These are phyloP conservation scores for Wickerhamomyces sp. DNA, from an alignment of 1,139 yeast species.

Conservation along the genomic window DNA sequence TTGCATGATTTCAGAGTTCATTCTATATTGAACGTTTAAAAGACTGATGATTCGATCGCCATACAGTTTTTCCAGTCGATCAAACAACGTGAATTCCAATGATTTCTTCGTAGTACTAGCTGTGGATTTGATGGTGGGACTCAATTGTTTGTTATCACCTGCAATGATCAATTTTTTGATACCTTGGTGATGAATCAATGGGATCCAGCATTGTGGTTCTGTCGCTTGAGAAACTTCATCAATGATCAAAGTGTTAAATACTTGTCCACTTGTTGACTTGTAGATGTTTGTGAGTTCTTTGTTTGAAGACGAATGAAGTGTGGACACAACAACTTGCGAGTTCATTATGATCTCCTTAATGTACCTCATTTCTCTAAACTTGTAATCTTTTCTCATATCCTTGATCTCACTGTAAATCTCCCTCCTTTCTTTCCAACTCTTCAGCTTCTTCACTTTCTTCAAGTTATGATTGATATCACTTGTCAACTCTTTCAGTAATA, in stretches of 20 bases:
- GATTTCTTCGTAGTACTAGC: conserved; percentile 22
- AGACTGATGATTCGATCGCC: conserved; percentile 50
- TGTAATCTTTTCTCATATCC: conserved; percentile 62
- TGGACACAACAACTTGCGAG: conserved; percentile 70
- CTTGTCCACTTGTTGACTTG: conserved; percentile 10
- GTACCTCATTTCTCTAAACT: conserved; percentile 60
- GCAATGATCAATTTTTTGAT: conserved; percentile 65
- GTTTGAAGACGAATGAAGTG: conserved; percentile 85
- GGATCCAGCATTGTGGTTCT: conserved; percentile 98
- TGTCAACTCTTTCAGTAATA: conserved; percentile 61
- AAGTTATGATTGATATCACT: conserved; percentile 64
- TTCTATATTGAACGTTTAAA: conserved; percentile 77
- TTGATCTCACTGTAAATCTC: conserved; percentile 68
- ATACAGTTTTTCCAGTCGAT: conserved; percentile 53
- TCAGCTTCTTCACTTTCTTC: conserved; percentile 56
- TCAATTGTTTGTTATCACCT: conserved; percentile 84
- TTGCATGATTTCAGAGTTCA: conserved; percentile 74
- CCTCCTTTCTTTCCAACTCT: conserved; percentile 57
- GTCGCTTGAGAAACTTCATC: conserved; percentile 94
- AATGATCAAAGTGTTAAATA: conserved; percentile 79
- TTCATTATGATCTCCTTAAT: conserved; percentile 51
- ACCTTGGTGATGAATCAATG: conserved; percentile 58
- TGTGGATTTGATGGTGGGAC: conserved; percentile 46
- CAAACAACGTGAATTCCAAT: conserved; percentile 70
- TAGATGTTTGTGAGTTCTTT: conserved; percentile 54